Evolutionary conservation across 306 rosid genomes (phyloP), one percentile per base, ranked within the genome.

Genomic region (Abrus pulchellus): DNA sequence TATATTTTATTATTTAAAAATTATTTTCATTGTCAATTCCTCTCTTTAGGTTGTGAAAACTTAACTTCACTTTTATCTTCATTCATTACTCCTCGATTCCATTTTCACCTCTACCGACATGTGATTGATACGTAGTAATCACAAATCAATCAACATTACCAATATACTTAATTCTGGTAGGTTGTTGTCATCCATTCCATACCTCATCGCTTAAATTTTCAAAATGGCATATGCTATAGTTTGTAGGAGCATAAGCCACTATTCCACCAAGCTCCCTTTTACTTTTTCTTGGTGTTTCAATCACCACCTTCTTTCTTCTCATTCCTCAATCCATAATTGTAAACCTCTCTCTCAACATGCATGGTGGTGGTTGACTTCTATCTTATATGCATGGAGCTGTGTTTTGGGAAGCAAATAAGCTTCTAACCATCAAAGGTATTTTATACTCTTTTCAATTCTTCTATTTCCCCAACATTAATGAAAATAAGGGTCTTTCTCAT

Each of bases 361-460:
- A 36, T 36, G 20, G 13, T 27, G 90, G 66, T 10, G 88, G 49
- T 1, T 92, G 84, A 8, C 27, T 92, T 29, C 93, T 97, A 44
- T 90, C 94, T 8, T 91, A 67, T 85, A 95, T 95, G 99, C 93
- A 90, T 9, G 99, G 87, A 61, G 90, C 88, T 84, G 97, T 95
- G 55, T 88, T 60, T 82, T 80, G 94, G 87, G 99, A 95, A 81
- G 88, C 94, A 41, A 92, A 89, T 67, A 91, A 95, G 63, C 99
- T 97, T 43, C 92, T 95, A 34, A 84, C 97, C 70, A 78, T 95
- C 14, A 94, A 94, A 60, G 97, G 99, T 71, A 45, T 20, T 20
- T 20, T 20, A 20, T 20, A 20, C 20, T 27, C 9, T 49, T 44
- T 76, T 34, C 20, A 2, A 20, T 40, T 54, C 40, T 53, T 68